phyloP scores from a whole-genome alignment of 441 rosid species.

The Capsella rubella region DNA sequence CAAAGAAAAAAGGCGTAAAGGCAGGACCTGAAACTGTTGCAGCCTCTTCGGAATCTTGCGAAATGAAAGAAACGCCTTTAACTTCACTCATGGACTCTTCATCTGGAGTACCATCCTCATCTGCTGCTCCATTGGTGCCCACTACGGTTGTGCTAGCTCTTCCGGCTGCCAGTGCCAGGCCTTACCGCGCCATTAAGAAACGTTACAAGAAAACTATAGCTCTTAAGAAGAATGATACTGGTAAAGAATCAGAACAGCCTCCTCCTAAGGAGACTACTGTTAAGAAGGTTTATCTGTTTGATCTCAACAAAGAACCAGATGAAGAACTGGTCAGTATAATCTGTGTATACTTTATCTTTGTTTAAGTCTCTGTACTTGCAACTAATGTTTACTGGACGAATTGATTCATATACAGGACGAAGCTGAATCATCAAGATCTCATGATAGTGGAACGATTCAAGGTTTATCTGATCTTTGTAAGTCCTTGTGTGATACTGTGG shows the following conservation, averaged over 20 bases:
- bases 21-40: background rate
- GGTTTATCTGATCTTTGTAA: background rate
- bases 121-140: constrained; percentile 34
- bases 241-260: background rate
- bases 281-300: background rate
- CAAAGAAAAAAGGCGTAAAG: background rate
- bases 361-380: background rate
- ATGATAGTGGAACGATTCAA: constrained; percentile 10
- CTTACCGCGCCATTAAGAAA: background rate
- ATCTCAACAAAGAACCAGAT: constrained; percentile 25
- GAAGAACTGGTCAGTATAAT: constrained; percentile 41
- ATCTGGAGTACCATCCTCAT: background rate
- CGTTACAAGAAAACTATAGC: background rate
- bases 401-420: constrained; percentile 31
- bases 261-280: background rate
- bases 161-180: too few species aligned
- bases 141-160: background rate
- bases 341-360: background rate
- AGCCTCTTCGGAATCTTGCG: background rate
- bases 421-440: constrained; percentile 14
- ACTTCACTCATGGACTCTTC: background rate
- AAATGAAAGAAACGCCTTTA: constrained; percentile 7
- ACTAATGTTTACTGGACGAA: constrained; percentile 1
- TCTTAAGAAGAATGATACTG: background rate
- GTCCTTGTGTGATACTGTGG: background rate